These are phyloP conservation scores for Entoloma clypeatum DNA, from an alignment of 1,284 basidiomycete species.

Conservation along the genomic window DNA sequence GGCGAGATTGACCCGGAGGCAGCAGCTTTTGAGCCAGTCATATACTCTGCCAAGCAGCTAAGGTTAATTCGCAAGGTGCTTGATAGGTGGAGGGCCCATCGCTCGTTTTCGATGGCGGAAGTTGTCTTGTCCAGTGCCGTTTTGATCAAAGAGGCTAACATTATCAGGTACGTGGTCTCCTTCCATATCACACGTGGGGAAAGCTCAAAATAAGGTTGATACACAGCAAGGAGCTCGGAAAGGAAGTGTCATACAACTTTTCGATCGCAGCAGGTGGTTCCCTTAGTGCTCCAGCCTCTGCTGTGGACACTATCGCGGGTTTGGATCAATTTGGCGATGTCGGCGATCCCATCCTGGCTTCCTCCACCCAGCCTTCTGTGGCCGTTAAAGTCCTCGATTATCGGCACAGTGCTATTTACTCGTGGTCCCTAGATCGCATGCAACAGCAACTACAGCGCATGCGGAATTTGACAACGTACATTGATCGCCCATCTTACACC, in stretches of 20 bases:
- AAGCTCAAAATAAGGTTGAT: constrained; percentile 13
- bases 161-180: constrained; percentile 67
- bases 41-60: constrained; percentile 79
- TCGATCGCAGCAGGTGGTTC: constrained; percentile 82
- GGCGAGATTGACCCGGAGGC: constrained; percentile 65
- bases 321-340: constrained; percentile 92
- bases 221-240: constrained; percentile 76
- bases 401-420: constrained; percentile 79
- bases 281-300: constrained; percentile 76
- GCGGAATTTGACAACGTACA: constrained; percentile 91
- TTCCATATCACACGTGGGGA: constrained; percentile 7
- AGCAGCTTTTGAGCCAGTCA: constrained; percentile 67
- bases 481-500: constrained; percentile 88
- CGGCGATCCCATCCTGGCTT: constrained; percentile 70
- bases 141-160: constrained; percentile 90
- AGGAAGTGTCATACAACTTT: constrained; percentile 90
- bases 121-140: constrained; percentile 83
- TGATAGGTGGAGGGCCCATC: constrained; percentile 80
- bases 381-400: constrained; percentile 91
- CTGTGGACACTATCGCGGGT: constrained; percentile 83
- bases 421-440: constrained; percentile 88
- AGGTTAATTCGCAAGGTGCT: constrained; percentile 77
- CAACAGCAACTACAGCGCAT: constrained; percentile 89
- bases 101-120: constrained; percentile 91
- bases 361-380: constrained; percentile 77